Percentiles rank a stretch among this genome's conserved stretches.
These are phyloP conservation scores for Scolecobasidium constrictum DNA, from an alignment of 2,329 filamentous ascomycete genomes.

Conservation along the genomic window DNA sequence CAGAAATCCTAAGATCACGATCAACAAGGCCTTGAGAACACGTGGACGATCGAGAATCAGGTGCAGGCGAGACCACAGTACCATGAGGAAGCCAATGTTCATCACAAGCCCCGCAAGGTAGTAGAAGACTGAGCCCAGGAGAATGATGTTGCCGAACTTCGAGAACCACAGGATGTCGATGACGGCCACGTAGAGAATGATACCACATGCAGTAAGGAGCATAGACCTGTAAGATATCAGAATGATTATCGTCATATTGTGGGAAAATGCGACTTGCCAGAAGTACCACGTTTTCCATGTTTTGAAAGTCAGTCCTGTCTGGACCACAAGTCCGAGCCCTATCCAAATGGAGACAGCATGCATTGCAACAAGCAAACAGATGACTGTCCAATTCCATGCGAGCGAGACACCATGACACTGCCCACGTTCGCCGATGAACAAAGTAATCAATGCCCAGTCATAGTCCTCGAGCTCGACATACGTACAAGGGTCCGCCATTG, in stretches of 20 bases:
- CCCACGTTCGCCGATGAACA: neutral
- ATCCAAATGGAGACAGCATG: neutral
- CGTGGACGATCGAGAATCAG: slow-evolving; percentile 1
- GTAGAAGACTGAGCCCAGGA: neutral
- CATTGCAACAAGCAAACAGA: neutral
- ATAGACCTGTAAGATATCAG: too few species aligned
- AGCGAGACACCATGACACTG: neutral
- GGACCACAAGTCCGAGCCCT: neutral
- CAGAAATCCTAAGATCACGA: neutral
- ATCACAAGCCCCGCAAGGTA: neutral
- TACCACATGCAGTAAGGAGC: neutral
- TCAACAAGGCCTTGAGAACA: neutral
- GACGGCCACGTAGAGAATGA: neutral
- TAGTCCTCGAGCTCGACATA: neutral
- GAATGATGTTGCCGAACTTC: neutral
- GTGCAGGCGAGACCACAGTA: slow-evolving; percentile 5
- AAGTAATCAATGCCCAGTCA: neutral
- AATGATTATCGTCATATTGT: too few species aligned
- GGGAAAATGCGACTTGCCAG: too few species aligned
- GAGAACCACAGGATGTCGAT: slow-evolving; percentile 1
- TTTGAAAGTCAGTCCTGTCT: neutral
- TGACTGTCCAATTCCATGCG: neutral
- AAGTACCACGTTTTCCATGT: neutral
- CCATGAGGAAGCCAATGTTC: neutral
- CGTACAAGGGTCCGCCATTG: neutral